Evolutionary conservation across 208 protist species (phyloP), one percentile per base, ranked within the genome.

Genomic region (Wallacemonas sp.): DNA sequence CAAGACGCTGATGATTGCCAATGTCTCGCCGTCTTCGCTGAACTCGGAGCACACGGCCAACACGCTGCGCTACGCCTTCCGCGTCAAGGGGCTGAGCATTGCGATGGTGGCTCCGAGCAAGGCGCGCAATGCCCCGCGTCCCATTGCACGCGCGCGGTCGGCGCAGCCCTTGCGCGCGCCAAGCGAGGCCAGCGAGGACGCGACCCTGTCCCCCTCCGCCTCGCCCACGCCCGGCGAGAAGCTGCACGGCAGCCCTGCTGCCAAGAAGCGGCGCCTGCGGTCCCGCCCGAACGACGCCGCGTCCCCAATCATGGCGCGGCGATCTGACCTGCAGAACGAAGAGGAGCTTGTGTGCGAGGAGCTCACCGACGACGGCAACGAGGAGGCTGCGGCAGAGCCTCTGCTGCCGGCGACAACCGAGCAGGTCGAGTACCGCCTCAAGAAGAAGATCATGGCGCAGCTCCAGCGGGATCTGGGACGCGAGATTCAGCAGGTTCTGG

Each of bases 61-160:
- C 83, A 99, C 98, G n/a, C 80, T 99, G 23, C 90, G 98, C 16
- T 99, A 99, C 72, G 97, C 97, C n/a, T 94, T 94, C 65, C 89
- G 89, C 23, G 89, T 94, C 16, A 92, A 94, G 46, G 89, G 89
- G 1, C 80, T 98, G 36, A 94, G 83, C 62, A 64, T 92, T 12
- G 65, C 69, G 10, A 73, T 50, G 39, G 57, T 91, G 55, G 72
- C 63, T 57, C 89, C 86, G 8, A 87, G 79, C 65, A 85, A 77
- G 16, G 89, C 66, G 31, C 86, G 89, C 23, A 92, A 94, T 49
- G 86, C 77, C 0, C 81, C 85, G 12, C 82, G 85, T 12, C 50
- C 76, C 22, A 0, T 66, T 32, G 23, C 64, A 46, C 11, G 41
- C 59, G 23, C 26, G 33, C 28, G 61, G 46, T 25, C 46, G 41